Evolutionary conservation across 2,329 filamentous ascomycete genomes (phyloP).

Genomic region (Fusarium sp.): DNA sequence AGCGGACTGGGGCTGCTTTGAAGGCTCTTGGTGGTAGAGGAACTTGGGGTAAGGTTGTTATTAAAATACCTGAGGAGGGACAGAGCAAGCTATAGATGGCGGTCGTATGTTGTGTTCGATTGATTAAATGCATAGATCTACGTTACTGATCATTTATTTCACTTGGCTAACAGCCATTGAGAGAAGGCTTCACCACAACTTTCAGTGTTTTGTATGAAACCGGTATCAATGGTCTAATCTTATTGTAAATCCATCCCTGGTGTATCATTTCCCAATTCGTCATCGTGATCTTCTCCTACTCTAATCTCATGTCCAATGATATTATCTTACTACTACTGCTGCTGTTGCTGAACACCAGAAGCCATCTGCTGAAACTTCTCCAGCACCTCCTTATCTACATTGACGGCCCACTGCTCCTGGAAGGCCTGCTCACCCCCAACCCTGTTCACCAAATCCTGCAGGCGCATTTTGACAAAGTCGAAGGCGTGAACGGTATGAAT

Average conservation of each 20-base stretch:
- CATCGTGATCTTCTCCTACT: slow-evolving; percentile 1
- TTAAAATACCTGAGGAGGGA: slow-evolving; percentile 80
- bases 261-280: slow-evolving; percentile 21
- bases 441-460: slow-evolving; percentile 68
- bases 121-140: accelerated
- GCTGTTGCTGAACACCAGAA: slow-evolving; percentile 37
- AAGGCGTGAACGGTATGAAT: slow-evolving; percentile 75
- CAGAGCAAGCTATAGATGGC: slow-evolving; percentile 64
- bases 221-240: slow-evolving; percentile 21
- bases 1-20: slow-evolving; percentile 81
- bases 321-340: background rate
- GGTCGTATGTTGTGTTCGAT: background rate
- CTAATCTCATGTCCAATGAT: background rate
- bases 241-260: slow-evolving; percentile 37
- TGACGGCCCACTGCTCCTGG: slow-evolving; percentile 74
- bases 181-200: background rate
- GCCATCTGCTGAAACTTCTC: slow-evolving; percentile 64
- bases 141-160: background rate
- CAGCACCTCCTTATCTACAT: slow-evolving; percentile 80
- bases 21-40: slow-evolving; percentile 81
- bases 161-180: background rate
- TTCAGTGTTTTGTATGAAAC: slow-evolving; percentile 2
- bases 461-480: slow-evolving; percentile 70
- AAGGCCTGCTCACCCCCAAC: slow-evolving; percentile 75
- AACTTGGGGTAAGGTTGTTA: slow-evolving; percentile 97